Base-by-base conservation (phyloP, 2,329 filamentous ascomycete genomes). In the Zymoseptoria ardabiliae region DNA sequence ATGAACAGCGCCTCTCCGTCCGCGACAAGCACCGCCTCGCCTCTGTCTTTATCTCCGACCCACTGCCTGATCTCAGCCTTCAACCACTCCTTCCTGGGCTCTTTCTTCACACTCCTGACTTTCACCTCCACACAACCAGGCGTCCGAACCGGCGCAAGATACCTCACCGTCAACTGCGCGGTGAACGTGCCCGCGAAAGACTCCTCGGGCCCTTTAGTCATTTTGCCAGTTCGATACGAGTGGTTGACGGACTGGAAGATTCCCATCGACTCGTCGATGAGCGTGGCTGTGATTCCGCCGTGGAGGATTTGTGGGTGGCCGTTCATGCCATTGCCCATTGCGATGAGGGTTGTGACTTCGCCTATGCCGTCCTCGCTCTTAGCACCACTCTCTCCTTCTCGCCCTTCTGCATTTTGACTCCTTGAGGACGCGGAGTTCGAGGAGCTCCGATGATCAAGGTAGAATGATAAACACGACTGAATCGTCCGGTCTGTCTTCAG, bases 231-330 rank as follows among this genome's bases (percentile, higher is more conserved):
- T 50, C 50, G 35, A 50, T 53, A 20, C 59, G 57, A 50, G 53
- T 66, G 58, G 61, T 82, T 81, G 25, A 78, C 65, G 2, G 73
- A 73, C 9, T 82, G 72, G 19, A 84, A 62, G 5, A 79, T 72
- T 0, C 83, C 82, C 68, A 82, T 79, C 5, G 75, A 71, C 67
- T 87, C 84, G 66, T 87, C 84, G 21, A 87, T 69, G n/a, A 87
- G 68, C 0, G 80, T 78, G 8, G 78, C 78, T 6, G 82, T 77
- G 28, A 86, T 77, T 1, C 84, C 85, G 20, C 85, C 84, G 68
- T 87, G 85, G 9, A 77, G 73, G 6, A 82, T 74, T 2, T 75
- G 70, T 1, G 79, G 72, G 64, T 80, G 80, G 2, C 84, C 84
- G 62, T 83, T 82, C 58, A 86, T 64, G 19, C 78, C 79, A 10